These are phyloP conservation scores for Millerozyma acaciae DNA, from an alignment of 805 yeast genomes.

Conservation along the genomic window DNA sequence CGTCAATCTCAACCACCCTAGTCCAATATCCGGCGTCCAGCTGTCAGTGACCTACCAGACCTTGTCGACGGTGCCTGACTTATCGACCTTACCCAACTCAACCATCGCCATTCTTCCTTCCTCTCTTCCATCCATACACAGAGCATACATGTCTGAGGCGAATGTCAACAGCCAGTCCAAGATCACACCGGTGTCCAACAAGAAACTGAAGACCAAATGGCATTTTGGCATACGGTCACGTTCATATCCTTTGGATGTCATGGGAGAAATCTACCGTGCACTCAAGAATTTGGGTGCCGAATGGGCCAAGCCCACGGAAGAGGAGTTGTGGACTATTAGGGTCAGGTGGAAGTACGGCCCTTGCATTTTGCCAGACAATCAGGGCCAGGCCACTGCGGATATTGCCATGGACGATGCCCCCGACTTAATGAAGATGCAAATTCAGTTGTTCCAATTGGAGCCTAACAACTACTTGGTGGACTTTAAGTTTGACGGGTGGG, in stretches of 20 bases:
- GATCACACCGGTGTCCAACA: conserved; percentile 56
- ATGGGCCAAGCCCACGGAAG: conserved; percentile 94
- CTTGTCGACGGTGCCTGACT: conserved; percentile 43
- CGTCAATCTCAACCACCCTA: conserved; percentile 20
- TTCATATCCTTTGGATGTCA: conserved; percentile 94
- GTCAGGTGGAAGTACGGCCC: conserved; percentile 86
- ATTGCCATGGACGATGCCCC: conserved; percentile 41
- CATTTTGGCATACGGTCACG: conserved; percentile 96
- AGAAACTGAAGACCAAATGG: conserved; percentile 94
- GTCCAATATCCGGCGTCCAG: conserved; percentile 40
- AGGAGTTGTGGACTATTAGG: conserved; percentile 91
- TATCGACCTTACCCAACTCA: conserved; percentile 57
- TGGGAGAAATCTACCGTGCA: conserved; percentile 97
- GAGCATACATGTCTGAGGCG: conserved; percentile 81
- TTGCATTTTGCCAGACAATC: conserved; percentile 13
- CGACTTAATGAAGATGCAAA: conserved; percentile 93
- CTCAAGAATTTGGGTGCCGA: conserved; percentile 92
- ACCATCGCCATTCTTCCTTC: conserved; percentile 92
- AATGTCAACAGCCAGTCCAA: conserved; percentile 21
- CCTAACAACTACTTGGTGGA: conserved; percentile 95
- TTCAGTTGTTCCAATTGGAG: conserved; percentile 91
- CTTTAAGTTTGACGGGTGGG: conserved; percentile 98
- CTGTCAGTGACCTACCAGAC: conserved; percentile 46
- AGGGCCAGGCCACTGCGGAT: conserved; percentile 14
- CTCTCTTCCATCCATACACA: conserved; percentile 88